phyloP scores from a whole-genome alignment of 1,284 basidiomycete species.

The Coriolopsis trogii region DNA sequence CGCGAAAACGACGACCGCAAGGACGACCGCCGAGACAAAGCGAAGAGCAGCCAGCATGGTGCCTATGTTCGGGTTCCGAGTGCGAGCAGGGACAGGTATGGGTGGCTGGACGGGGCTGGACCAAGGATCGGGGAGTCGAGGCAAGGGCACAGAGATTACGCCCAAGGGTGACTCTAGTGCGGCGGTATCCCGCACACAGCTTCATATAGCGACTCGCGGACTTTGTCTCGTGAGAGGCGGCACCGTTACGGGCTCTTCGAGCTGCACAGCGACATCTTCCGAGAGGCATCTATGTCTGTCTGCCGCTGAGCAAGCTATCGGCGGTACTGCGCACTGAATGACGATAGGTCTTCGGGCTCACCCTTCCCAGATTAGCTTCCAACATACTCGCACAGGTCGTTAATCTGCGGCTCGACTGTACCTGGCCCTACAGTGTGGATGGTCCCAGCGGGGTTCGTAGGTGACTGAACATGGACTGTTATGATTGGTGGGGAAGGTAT shows the following conservation, averaged over 20 bases:
- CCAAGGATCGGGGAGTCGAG: neutral
- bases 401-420: neutral
- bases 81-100: neutral
- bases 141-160: conserved; percentile 12
- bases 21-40: conserved; percentile 1
- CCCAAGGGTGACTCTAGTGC: conserved; percentile 13
- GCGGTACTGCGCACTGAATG: neutral
- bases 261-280: neutral
- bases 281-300: neutral
- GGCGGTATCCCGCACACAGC: neutral
- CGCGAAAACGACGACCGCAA: neutral
- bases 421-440: neutral
- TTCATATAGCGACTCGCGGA: conserved; percentile 10
- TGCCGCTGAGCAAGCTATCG: neutral
- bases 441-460: too few relatives aligned
- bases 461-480: too few relatives aligned
- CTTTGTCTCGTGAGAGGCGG: neutral
- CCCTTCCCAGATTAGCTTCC: too few relatives aligned
- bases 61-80: neutral
- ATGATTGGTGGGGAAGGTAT: neutral
- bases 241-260: too few relatives aligned
- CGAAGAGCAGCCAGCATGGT: conserved; percentile 10
- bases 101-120: neutral
- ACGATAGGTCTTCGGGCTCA: too few relatives aligned
- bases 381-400: neutral